Evolutionary conservation across 805 yeast species (phyloP).

Genomic region (Kodamaea kaohsiungensis): DNA sequence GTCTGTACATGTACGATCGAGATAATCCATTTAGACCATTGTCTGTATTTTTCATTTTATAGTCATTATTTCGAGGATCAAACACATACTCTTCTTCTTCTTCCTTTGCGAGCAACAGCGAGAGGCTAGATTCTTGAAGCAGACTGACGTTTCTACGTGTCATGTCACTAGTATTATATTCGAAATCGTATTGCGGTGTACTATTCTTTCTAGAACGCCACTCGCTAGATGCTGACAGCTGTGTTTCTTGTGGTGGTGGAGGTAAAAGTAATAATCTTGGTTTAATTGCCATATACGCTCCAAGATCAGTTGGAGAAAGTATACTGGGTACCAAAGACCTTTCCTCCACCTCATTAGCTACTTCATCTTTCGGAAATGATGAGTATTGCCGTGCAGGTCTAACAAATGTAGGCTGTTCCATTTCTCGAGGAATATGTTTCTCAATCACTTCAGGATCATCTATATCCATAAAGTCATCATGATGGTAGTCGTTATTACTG

Average conservation of each 20-base stretch:
- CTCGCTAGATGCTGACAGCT: not conserved
- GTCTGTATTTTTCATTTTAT: not conserved
- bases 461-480: slow-evolving; percentile 20
- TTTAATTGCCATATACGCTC: slow-evolving; percentile 40
- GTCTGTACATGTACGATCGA: slow-evolving; percentile 18
- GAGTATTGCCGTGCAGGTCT: not conserved
- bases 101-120: slow-evolving; percentile 10
- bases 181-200: slow-evolving; percentile 20
- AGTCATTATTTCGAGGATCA: slow-evolving; percentile 13
- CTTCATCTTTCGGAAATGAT: not conserved
- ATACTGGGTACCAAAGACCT: slow-evolving; percentile 13
- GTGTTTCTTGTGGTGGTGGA: slow-evolving; percentile 12
- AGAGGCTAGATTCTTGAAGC: slow-evolving; percentile 4
- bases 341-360: not conserved
- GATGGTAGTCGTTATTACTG: not conserved
- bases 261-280: slow-evolving; percentile 33
- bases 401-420: not conserved
- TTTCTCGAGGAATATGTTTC: not conserved
- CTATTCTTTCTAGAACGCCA: slow-evolving; percentile 4
- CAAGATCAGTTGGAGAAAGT: slow-evolving; percentile 41
- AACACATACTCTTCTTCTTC: slow-evolving; percentile 13
- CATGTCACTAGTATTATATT: slow-evolving; percentile 25
- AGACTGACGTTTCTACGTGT: slow-evolving; percentile 7
- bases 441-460: slow-evolving; percentile 11
- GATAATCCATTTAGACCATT: slow-evolving; percentile 9